phyloP scores from a whole-genome alignment of 2,329 filamentous ascomycete species.

The Microdochium paspali region DNA sequence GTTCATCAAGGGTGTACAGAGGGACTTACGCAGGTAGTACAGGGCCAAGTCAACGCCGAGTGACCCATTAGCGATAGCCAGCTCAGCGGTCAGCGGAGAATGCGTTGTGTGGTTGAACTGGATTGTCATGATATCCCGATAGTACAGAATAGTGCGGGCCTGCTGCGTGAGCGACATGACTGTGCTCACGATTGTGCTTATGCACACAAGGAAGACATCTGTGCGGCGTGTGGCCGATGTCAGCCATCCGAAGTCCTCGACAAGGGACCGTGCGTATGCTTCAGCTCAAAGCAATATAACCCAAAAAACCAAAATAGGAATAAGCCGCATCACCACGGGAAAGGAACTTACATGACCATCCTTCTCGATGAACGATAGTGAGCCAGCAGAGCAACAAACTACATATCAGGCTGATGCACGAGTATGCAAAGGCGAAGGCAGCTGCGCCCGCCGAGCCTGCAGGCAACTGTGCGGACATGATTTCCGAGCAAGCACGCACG shows the following conservation, averaged over 20 bases:
- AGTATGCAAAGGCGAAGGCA: conserved; percentile 5
- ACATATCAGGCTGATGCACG: conserved; percentile 5
- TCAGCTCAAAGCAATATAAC: not conserved
- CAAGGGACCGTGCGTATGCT: not conserved
- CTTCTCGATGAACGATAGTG: conserved; percentile 13
- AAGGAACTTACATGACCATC: conserved; percentile 10
- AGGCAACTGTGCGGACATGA: conserved; percentile 8
- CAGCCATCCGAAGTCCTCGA: not conserved
- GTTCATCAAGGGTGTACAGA: too few species aligned
- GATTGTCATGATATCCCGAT: conserved; percentile 7
- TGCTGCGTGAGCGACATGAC: conserved; percentile 14
- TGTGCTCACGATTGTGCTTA: conserved; percentile 11
- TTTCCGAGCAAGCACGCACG: conserved; percentile 3
- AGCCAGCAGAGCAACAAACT: conserved; percentile 9
- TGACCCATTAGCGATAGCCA: conserved; percentile 15
- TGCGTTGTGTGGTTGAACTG: conserved; percentile 9
- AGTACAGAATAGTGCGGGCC: conserved; percentile 10
- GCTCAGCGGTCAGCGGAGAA: conserved; percentile 11
- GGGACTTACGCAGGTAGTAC: conserved; percentile 14
- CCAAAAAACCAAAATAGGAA: not conserved
- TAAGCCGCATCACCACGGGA: too few species aligned
- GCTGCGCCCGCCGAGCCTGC: conserved; percentile 6
- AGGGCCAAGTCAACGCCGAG: conserved; percentile 12
- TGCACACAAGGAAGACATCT: conserved; percentile 13
- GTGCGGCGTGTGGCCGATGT: not conserved